Evolutionary conservation across 768 basidiomycete species (phyloP).

Genomic region (Tubosaeta sp.): DNA sequence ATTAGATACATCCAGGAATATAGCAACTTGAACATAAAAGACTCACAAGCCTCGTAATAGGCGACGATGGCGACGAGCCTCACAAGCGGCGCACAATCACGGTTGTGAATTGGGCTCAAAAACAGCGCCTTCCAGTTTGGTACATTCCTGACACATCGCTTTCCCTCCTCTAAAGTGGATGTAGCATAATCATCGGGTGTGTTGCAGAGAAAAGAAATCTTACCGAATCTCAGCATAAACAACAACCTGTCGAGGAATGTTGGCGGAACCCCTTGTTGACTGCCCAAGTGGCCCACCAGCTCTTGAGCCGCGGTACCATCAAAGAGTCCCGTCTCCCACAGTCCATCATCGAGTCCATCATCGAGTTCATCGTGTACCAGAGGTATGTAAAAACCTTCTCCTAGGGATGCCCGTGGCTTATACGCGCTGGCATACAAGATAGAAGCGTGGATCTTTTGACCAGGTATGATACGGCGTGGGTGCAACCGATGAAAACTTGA

Average conservation of each 20-base stretch:
- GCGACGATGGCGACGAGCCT: slow-evolving; percentile 18
- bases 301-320: slow-evolving; percentile 13
- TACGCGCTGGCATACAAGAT: slow-evolving; percentile 19
- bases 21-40: too few relatives aligned
- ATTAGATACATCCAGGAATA: not conserved
- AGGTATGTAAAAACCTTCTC: slow-evolving; percentile 22
- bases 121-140: slow-evolving; percentile 10
- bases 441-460: slow-evolving; percentile 24
- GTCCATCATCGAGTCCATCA: not conserved
- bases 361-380: not conserved
- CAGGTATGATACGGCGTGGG: slow-evolving; percentile 25
- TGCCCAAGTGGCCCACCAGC: slow-evolving; percentile 6
- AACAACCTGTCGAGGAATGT: slow-evolving; percentile 14
- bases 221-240: slow-evolving; percentile 20
- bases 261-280: slow-evolving; percentile 8
- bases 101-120: slow-evolving; percentile 4
- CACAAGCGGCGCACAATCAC: slow-evolving; percentile 6
- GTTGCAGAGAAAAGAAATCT: not conserved
- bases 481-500: slow-evolving; percentile 11
- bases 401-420: slow-evolving; percentile 13
- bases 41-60: slow-evolving; percentile 17
- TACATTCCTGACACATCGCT: slow-evolving; percentile 9
- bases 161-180: slow-evolving; percentile 7
- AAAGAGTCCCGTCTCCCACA: slow-evolving; percentile 21
- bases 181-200: not conserved